Conservation (phyloP, 495 filamentous ascomycete genomes). For the Penicillium atrosanguineum region DNA sequence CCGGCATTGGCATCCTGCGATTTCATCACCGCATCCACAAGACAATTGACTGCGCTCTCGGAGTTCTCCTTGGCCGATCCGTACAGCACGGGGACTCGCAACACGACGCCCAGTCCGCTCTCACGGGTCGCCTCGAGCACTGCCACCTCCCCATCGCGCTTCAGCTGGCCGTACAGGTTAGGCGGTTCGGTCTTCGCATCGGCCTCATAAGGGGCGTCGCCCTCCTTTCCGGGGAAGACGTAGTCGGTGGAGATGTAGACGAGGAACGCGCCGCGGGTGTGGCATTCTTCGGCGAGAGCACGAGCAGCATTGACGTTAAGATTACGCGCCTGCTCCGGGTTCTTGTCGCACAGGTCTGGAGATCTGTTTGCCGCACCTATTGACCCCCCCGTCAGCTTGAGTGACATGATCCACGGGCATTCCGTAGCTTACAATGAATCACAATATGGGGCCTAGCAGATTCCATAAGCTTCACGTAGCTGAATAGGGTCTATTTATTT, state of each 20-base stretch:
- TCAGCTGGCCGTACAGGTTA: conserved; percentile 86
- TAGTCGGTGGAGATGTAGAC: conserved; percentile 97
- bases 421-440: conserved; percentile 67
- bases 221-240: conserved; percentile 77
- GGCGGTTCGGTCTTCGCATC: conserved; percentile 64
- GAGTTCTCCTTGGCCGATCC: conserved; percentile 55
- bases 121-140: conserved; percentile 59
- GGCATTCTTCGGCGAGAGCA: conserved; percentile 63
- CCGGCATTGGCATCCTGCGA: conserved; percentile 56
- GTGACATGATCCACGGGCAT: neutral
- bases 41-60: conserved; percentile 81
- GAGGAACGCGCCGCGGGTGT: conserved; percentile 60
- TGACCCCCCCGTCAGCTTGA: conserved; percentile 12
- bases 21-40: conserved; percentile 72
- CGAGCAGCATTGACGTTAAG: conserved; percentile 74
- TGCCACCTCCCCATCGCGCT: conserved; percentile 77
- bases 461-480: neutral
- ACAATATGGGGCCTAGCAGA: conserved; percentile 69
- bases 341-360: conserved; percentile 77
- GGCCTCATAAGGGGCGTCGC: conserved; percentile 81
- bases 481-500: too few species aligned
- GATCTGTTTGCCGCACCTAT: conserved; percentile 87
- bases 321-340: conserved; percentile 70
- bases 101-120: conserved; percentile 59
- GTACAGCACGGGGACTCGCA: conserved; percentile 88